A percentile compares a stretch with the other conserved stretches of the same genome.
Conservation (phyloP, 2,329 filamentous ascomycete species). For the Samsoniella hepiali region DNA sequence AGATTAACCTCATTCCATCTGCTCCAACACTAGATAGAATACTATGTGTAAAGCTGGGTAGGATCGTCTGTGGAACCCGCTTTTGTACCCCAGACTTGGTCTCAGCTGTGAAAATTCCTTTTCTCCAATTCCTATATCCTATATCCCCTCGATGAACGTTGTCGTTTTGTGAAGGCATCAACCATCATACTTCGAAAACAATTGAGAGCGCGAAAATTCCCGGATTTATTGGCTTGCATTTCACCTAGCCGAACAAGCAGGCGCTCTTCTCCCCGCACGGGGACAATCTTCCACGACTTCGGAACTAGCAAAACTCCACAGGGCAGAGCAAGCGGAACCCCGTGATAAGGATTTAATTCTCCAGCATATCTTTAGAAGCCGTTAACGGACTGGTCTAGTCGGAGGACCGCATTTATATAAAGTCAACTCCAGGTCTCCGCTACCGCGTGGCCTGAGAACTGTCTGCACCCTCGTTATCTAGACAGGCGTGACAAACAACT, state of each 20-base stretch:
- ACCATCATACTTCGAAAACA: neutral
- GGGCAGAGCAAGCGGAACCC: neutral
- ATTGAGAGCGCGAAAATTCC: neutral
- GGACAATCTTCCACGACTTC: neutral
- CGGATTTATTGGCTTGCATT: neutral
- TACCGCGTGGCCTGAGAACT: neutral
- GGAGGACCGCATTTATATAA: neutral
- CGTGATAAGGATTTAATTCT: neutral
- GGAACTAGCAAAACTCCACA: neutral
- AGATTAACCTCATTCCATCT: too few relatives aligned
- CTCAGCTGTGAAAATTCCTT: neutral
- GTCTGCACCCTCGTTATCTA: neutral
- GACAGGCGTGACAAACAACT: neutral
- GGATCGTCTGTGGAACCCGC: constrained; percentile 1
- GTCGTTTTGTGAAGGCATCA: neutral
- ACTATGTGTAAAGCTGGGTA: neutral
- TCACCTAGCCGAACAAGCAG: neutral
- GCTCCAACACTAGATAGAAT: neutral
- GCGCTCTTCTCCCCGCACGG: neutral
- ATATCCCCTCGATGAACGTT: neutral
- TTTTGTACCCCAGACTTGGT: neutral
- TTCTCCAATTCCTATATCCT: neutral
- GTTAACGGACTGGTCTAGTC: neutral
- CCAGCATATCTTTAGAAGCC: neutral
- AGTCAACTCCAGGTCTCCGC: neutral